These are phyloP conservation scores for Nemania abortiva DNA, from an alignment of 2,329 filamentous ascomycete species.

Conservation along the genomic window DNA sequence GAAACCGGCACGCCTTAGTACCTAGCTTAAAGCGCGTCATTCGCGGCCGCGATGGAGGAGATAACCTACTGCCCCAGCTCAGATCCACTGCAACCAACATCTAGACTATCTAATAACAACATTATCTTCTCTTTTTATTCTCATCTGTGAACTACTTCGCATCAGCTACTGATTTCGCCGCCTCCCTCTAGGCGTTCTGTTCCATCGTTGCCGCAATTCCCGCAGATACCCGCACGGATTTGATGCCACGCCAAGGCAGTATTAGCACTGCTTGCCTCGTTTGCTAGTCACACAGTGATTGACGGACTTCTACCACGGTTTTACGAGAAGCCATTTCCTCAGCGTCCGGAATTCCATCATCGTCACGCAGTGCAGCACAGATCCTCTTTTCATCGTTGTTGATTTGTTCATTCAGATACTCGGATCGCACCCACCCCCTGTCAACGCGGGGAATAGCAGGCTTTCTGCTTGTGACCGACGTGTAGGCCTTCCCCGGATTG, in stretches of 20 bases:
- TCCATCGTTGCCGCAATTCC: slow-evolving; percentile 18
- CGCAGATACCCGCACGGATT: slow-evolving; percentile 6
- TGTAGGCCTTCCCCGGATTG: slow-evolving; percentile 45
- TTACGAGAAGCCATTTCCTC: slow-evolving; percentile 18
- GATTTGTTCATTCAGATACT: slow-evolving; percentile 25
- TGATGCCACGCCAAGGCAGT: slow-evolving; percentile 24
- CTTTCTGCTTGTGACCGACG: slow-evolving; percentile 35
- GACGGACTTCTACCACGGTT: slow-evolving; percentile 20
- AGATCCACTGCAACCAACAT: slow-evolving; percentile 29
- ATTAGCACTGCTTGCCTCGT: slow-evolving; percentile 24
- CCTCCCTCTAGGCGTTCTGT: slow-evolving; percentile 27
- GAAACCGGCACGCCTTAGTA: slow-evolving; percentile 9
- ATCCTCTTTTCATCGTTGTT: slow-evolving; percentile 18
- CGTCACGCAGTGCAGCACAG: slow-evolving; percentile 11
- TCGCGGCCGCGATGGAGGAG: slow-evolving; percentile 33
- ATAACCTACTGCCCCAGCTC: slow-evolving; percentile 21
- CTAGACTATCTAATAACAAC: slow-evolving; percentile 30
- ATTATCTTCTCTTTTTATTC: slow-evolving; percentile 12
- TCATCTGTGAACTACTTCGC: slow-evolving; percentile 23
- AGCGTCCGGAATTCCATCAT: slow-evolving; percentile 12
- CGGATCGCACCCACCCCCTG: slow-evolving; percentile 23
- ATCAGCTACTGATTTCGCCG: slow-evolving; percentile 35
- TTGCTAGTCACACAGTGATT: slow-evolving; percentile 34
- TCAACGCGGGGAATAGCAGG: slow-evolving; percentile 31
- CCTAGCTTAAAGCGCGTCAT: slow-evolving; percentile 25